Conservation (phyloP, 2,329 filamentous ascomycete species). For the Fusarium clavum region DNA sequence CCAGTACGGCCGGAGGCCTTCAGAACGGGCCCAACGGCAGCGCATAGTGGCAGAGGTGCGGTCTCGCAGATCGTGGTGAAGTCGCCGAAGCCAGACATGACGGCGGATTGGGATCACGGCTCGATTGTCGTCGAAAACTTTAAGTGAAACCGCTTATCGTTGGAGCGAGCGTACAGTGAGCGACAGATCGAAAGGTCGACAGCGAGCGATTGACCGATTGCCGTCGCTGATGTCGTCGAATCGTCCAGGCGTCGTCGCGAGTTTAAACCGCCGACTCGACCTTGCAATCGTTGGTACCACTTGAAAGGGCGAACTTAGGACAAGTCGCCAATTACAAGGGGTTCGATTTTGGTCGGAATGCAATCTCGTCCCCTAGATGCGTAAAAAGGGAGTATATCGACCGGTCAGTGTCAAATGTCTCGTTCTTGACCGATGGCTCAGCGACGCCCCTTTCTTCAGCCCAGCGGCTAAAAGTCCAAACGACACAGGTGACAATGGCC, state of each 20-base stretch:
- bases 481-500: not conserved
- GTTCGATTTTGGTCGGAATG: constrained; percentile 28
- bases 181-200: not conserved
- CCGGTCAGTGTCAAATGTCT: constrained; percentile 33
- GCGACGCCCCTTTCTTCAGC: constrained; percentile 34
- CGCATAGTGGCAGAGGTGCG: constrained; percentile 87
- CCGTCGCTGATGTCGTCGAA: constrained; percentile 21
- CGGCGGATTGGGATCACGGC: constrained; percentile 31
- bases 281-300: constrained; percentile 14
- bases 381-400: constrained; percentile 15
- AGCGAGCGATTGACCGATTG: constrained; percentile 6
- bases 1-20: constrained; percentile 75
- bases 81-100: constrained; percentile 88
- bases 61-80: constrained; percentile 88
- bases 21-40: constrained; percentile 81
- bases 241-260: constrained; percentile 12
- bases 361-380: constrained; percentile 30
- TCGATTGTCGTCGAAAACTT: constrained; percentile 4
- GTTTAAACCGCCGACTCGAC: constrained; percentile 5
- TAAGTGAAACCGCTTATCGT: constrained; percentile 1
- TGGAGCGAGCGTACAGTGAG: constrained; percentile 1
- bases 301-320: constrained; percentile 21
- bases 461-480: constrained; percentile 17
- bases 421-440: constrained; percentile 27
- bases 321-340: constrained; percentile 7